Percentiles rank a stretch among this genome's conserved stretches.
These are phyloP conservation scores for Taxillus chinensis DNA, from an alignment of 164 flowering plant species.

Conservation along the genomic window DNA sequence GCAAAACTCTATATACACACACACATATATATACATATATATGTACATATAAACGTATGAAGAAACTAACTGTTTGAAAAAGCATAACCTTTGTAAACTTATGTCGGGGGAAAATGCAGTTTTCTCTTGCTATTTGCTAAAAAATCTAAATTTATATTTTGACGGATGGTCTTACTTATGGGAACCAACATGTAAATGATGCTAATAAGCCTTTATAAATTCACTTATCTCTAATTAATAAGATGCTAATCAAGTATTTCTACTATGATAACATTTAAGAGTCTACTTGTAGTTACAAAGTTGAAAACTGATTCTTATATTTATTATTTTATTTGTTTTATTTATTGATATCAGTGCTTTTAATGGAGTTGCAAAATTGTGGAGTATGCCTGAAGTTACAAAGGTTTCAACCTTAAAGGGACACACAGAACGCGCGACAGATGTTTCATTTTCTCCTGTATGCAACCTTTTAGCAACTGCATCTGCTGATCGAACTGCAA, in stretches of 20 bases:
- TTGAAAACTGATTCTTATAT: neutral
- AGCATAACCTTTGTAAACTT: too few species aligned
- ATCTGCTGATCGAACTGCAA: slow-evolving; percentile 95
- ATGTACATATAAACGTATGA: too few species aligned
- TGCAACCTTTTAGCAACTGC: slow-evolving; percentile 69
- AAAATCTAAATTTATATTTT: too few species aligned
- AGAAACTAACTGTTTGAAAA: too few species aligned
- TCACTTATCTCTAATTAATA: neutral
- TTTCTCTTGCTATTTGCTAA: too few species aligned
- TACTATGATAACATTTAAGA: neutral
- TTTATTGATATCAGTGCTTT: slow-evolving; percentile 39
- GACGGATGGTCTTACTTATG: too few species aligned
- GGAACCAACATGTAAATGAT: too few species aligned
- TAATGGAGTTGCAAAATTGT: slow-evolving; percentile 66
- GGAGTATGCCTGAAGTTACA: slow-evolving; percentile 82
- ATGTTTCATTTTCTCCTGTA: slow-evolving; percentile 84
- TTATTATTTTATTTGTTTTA: slow-evolving; percentile 1
- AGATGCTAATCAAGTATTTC: neutral
- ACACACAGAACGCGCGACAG: slow-evolving; percentile 88
- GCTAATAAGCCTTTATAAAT: neutral
- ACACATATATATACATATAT: too few species aligned
- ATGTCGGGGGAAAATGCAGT: too few species aligned
- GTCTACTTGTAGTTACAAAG: neutral
- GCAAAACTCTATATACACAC: too few species aligned
- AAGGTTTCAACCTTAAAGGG: slow-evolving; percentile 65